phyloP scores from a whole-genome alignment of 129 eudicot species.

The carrot (Daucus carota) region DNA sequence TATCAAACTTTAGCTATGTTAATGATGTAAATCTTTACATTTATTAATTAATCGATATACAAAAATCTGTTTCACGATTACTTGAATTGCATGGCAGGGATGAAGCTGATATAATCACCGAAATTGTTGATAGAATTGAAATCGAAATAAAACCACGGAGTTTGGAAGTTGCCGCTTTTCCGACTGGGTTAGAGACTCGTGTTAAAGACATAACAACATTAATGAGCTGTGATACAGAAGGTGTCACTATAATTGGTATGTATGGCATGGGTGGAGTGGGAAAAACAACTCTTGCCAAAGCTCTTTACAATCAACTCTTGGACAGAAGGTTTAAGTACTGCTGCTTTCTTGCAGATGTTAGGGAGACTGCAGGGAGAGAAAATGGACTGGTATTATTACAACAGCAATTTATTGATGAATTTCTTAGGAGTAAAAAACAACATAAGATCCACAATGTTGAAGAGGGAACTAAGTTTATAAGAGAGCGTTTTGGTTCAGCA shows the following conservation, averaged over 20 bases:
- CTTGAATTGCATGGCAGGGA: background rate
- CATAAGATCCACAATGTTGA: background rate
- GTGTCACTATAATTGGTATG: background rate
- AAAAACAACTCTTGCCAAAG: slow-evolving; percentile 7
- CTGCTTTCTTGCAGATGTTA: background rate
- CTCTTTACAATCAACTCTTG: background rate
- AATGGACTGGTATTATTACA: background rate
- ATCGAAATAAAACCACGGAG: background rate
- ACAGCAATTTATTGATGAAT: background rate
- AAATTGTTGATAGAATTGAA: background rate
- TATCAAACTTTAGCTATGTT: no score
- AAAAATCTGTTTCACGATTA: no score
- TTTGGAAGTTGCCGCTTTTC: background rate
- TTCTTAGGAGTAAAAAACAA: background rate
- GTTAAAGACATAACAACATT: background rate
- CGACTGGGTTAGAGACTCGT: background rate
- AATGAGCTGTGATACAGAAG: background rate
- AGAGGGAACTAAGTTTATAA: background rate
- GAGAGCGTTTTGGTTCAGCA: background rate
- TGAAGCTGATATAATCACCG: background rate
- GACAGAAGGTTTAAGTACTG: background rate
- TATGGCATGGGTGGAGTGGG: background rate
- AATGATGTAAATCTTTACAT: no score
- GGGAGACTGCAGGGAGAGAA: background rate
- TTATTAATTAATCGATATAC: no score